A percentile compares a stretch with the other conserved stretches of the same genome.
phyloP scores from a whole-genome alignment of 228 moss, liverwort and hornwort genomes.

The Sphagnum fallax region DNA sequence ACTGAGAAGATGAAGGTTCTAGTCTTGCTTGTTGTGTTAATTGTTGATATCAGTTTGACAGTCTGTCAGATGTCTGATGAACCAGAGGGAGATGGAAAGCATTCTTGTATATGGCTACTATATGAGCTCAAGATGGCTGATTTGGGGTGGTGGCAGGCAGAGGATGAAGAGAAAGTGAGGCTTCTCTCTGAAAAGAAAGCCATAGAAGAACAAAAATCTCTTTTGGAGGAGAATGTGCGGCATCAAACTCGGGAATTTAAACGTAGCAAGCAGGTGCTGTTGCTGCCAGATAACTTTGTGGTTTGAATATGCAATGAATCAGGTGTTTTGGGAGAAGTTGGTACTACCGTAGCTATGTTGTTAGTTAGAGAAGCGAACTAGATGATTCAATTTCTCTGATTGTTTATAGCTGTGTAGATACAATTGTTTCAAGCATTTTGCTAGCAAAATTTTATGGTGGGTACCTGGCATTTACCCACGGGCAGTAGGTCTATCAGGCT shows the following conservation, averaged over 20 bases:
- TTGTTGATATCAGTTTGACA: neutral
- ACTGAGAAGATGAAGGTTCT: constrained; percentile 67
- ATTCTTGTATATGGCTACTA: neutral
- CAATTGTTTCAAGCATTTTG: too few species aligned
- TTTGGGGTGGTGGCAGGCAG: constrained; percentile 23
- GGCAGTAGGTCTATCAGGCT: too few species aligned
- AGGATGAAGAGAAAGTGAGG: constrained; percentile 65
- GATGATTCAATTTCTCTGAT: too few species aligned
- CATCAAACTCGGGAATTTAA: constrained; percentile 66
- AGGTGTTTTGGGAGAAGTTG: too few species aligned
- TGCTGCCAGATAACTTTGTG: neutral
- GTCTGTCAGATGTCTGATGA: neutral
- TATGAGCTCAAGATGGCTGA: neutral
- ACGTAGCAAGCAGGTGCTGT: constrained; percentile 55
- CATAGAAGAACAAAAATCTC: constrained; percentile 73
- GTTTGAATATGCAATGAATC: neutral
- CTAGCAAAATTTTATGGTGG: too few species aligned
- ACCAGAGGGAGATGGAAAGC: neutral
- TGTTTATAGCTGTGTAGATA: too few species aligned
- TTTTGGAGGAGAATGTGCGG: constrained; percentile 62
- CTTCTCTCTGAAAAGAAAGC: constrained; percentile 41
- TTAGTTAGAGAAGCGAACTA: too few species aligned
- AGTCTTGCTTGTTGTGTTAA: neutral
- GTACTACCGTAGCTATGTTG: too few species aligned
- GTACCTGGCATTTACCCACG: too few species aligned